These are phyloP conservation scores for Tephrocybe sp. DNA, from an alignment of 768 basidiomycete genomes.

Conservation along the genomic window DNA sequence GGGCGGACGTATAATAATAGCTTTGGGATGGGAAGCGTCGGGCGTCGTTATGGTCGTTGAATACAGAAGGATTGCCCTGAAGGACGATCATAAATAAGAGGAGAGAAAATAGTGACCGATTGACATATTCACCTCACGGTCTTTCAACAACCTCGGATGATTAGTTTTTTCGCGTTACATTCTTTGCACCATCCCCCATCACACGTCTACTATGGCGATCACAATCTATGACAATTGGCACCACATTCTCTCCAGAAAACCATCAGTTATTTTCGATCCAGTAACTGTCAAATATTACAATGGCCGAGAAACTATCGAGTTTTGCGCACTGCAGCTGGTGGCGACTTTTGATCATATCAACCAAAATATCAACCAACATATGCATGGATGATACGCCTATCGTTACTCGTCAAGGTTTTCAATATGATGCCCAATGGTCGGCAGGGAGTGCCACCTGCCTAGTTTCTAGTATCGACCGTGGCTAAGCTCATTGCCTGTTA, in stretches of 20 bases:
- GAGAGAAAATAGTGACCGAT: not conserved
- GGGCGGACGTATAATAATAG: not conserved
- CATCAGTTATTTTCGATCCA: not conserved
- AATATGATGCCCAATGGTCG: too few species aligned
- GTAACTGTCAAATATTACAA: too few species aligned
- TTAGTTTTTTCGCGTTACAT: not conserved
- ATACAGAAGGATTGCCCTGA: not conserved
- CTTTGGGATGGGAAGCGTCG: not conserved
- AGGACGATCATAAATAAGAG: slow-evolving; percentile 3
- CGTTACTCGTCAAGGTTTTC: too few species aligned
- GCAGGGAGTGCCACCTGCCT: too few species aligned
- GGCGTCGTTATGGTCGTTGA: not conserved
- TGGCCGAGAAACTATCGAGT: too few species aligned
- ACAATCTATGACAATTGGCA: not conserved
- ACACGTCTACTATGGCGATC: slow-evolving; percentile 4
- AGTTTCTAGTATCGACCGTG: too few species aligned
- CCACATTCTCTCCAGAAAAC: not conserved
- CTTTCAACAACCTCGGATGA: not conserved
- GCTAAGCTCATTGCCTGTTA: too few species aligned
- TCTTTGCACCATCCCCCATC: not conserved
- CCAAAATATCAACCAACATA: too few species aligned
- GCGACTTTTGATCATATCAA: too few species aligned
- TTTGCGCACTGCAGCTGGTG: too few species aligned
- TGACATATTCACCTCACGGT: not conserved
- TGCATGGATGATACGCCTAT: too few species aligned